A percentile compares a stretch with the other conserved stretches of the same genome.
phyloP scores from a whole-genome alignment of 192 early-diverging fungal species.

The Globomyces pollinis-pini region DNA sequence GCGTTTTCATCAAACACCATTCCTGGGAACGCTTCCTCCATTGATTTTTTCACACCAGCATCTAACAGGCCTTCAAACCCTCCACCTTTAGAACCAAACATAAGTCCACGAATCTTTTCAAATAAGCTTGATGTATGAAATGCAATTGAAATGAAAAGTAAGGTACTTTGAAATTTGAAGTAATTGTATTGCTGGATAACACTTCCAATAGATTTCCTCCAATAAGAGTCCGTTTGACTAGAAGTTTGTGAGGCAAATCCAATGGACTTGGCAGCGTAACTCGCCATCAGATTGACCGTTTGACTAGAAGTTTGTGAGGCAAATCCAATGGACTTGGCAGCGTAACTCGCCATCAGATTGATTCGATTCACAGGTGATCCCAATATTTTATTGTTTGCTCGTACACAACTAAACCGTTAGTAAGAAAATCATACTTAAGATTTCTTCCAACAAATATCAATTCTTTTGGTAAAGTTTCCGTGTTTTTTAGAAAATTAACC shows the following conservation, averaged over 20 bases:
- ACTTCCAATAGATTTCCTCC: too few relatives aligned
- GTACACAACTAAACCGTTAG: not conserved
- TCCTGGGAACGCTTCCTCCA: conserved; percentile 67
- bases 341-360: conserved; percentile 76
- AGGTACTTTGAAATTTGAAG: conserved; percentile 46
- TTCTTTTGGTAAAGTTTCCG: conserved; percentile 71
- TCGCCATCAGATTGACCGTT: not conserved
- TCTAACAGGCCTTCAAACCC: conserved; percentile 75
- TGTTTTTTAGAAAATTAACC: conserved; percentile 61
- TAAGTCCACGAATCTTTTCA: conserved; percentile 25
- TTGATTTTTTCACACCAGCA: conserved; percentile 50
- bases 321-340: conserved; percentile 46
- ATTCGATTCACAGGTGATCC: conserved; percentile 85
- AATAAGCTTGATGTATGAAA: conserved; percentile 48
- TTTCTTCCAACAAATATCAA: conserved; percentile 85
- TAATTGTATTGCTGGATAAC: conserved; percentile 38
- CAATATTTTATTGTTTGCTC: conserved; percentile 76
- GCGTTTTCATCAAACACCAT: conserved; percentile 60
- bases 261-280: not conserved
- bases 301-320: not conserved
- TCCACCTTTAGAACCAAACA: conserved; percentile 11
- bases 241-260: not conserved
- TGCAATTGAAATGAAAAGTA: conserved; percentile 49
- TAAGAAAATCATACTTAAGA: conserved; percentile 62
- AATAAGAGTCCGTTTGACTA: conserved; percentile 6